Evolutionary conservation across 306 rosid species (phyloP), one percentile per base, ranked within the genome.

Genomic region (Acacia crassicarpa): DNA sequence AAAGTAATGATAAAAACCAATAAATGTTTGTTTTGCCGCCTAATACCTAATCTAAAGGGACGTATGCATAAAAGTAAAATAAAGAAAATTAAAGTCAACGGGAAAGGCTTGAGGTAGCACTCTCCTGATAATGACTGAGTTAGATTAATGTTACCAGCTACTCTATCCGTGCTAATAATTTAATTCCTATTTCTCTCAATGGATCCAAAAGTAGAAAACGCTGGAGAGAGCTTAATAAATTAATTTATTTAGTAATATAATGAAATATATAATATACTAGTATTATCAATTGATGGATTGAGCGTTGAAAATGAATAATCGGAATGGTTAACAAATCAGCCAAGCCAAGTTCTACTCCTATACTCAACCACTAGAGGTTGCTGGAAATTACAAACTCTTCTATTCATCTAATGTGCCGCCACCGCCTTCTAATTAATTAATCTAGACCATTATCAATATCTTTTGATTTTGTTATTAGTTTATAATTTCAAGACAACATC

Each of bases 1-100:
- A 6, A 41, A 41, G 45, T 41, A 43, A 43, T 43, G 46, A 43
- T 44, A 38, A 44, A 8, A 79, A 35, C 75, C 74, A 75, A 32
- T 83, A 82, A 70, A 56, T 22, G 8, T 66, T n/a, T 9, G 6
- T 20, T 58, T 27, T 22, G 8, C 41, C 41, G 1, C 41, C 80
- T 68, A 79, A 69, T 81, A 84, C 89, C 89, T 83, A 89, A 88
- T 85, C 85, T 23, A 83, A 80, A 84, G 80, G 56, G 84, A 84
- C 86, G 82, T 66, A 66, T 81, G 77, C 83, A 87, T 81, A 80
- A 80, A 79, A 89, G 73, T 45, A 66, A 54, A 78, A 72, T 51
- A 75, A 89, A 71, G 13, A 74, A 70, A 76, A 75, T 77, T 32
- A 76, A 78, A 84, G 75, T 67, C 58, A 45, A 71, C 63, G 77